These are phyloP conservation scores for Prototheca stagnorum DNA, from an alignment of 163 green algal species.

Conservation along the genomic window DNA sequence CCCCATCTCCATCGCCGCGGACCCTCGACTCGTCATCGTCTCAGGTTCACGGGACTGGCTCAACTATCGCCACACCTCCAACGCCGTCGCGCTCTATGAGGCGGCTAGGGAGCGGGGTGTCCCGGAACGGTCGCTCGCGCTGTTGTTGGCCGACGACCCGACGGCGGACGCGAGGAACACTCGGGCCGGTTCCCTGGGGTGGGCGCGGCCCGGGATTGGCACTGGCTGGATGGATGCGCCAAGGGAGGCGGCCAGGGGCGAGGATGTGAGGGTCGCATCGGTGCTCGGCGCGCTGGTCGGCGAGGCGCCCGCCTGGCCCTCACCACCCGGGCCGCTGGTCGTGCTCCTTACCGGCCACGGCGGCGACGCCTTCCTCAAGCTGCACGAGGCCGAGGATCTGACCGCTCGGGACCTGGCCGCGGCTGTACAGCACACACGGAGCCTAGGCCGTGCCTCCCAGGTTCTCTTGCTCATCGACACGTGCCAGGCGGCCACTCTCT, in stretches of 20 bases:
- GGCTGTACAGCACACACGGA: constrained; percentile 25
- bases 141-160: constrained; percentile 84
- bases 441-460: constrained; percentile 7
- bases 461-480: constrained; percentile 75
- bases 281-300: no score
- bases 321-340: no score
- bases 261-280: no score
- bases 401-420: constrained; percentile 37
- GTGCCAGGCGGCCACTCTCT: constrained; percentile 27
- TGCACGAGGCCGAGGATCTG: constrained; percentile 64
- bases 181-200: no score
- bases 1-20: no score
- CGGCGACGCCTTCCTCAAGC: constrained; percentile 77
- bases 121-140: constrained; percentile 78
- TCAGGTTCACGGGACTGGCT: constrained; percentile 62
- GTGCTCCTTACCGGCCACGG: constrained; percentile 74
- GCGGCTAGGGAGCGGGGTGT: constrained; percentile 67
- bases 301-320: no score
- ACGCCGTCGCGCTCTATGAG: constrained; percentile 77
- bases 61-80: constrained; percentile 90
- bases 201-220: no score
- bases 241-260: no score
- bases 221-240: no score
- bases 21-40: background rate
- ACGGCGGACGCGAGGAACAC: constrained; percentile 76